These are phyloP conservation scores for Medicago truncatula DNA, from an alignment of 306 rosid genomes.

Conservation along the genomic window DNA sequence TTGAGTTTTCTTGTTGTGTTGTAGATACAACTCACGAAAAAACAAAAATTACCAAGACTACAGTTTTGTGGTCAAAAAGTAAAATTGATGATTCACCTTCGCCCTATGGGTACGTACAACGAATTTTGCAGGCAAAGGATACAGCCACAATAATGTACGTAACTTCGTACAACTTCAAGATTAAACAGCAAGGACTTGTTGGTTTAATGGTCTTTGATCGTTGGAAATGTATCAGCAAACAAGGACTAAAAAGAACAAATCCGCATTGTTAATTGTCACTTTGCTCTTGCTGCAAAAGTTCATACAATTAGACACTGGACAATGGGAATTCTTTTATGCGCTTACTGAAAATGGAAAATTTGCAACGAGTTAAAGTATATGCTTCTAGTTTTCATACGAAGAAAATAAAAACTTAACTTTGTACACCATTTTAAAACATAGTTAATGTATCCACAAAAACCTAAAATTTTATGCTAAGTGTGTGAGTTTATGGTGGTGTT, in stretches of 20 bases:
- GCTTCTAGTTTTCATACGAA: too few species aligned
- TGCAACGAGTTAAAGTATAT: not conserved
- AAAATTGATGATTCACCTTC: not conserved
- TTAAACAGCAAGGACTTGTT: not conserved
- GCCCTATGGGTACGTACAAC: not conserved
- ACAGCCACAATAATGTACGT: not conserved
- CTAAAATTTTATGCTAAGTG: too few species aligned
- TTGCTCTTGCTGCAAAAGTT: conserved; percentile 40
- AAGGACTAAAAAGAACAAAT: not conserved
- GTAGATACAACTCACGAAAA: too few species aligned
- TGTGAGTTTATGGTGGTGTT: too few species aligned
- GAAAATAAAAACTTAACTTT: too few species aligned
- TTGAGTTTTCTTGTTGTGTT: too few species aligned
- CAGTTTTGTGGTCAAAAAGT: not conserved
- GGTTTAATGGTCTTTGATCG: not conserved
- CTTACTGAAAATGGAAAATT: conserved; percentile 26
- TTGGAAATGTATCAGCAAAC: not conserved
- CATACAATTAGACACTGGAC: not conserved
- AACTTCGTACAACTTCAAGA: not conserved
- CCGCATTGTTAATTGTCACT: conserved; percentile 31
- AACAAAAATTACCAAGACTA: too few species aligned
- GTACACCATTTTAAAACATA: too few species aligned
- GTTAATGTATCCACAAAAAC: too few species aligned
- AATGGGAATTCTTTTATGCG: conserved; percentile 17
- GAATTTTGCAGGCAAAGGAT: not conserved